Conservation (phyloP, 768 basidiomycete species). For the Tricholoma bakamatsutake region DNA sequence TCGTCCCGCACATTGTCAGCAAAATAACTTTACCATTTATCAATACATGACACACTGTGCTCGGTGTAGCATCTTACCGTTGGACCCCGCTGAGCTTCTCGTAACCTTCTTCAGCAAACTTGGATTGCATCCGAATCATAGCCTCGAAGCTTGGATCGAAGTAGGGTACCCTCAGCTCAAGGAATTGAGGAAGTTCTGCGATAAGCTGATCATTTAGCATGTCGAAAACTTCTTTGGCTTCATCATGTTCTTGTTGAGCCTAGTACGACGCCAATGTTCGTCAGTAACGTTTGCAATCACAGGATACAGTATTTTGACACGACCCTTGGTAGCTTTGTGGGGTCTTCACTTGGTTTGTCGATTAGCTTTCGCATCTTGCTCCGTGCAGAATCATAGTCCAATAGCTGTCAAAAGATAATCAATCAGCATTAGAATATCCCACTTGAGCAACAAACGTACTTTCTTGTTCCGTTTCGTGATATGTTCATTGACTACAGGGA, state of each 20-base stretch:
- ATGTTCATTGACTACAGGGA: slow-evolving; percentile 89
- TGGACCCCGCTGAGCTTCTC: slow-evolving; percentile 95
- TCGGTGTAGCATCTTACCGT: slow-evolving; percentile 38
- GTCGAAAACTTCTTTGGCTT: slow-evolving; percentile 91
- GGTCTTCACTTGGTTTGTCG: slow-evolving; percentile 92
- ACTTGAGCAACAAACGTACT: slow-evolving; percentile 33
- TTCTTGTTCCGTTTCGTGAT: slow-evolving; percentile 96
- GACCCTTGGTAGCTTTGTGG: slow-evolving; percentile 75
- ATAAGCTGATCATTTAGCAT: slow-evolving; percentile 91
- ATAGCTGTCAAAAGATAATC: slow-evolving; percentile 45
- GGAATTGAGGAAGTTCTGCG: slow-evolving; percentile 81
- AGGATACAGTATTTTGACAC: not conserved
- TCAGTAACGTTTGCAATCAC: not conserved
- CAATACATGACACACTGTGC: not conserved
- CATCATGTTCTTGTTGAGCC: slow-evolving; percentile 96
- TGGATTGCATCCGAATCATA: slow-evolving; percentile 97
- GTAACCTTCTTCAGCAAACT: slow-evolving; percentile 97
- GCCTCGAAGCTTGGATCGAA: slow-evolving; percentile 99
- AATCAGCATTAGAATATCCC: not conserved
- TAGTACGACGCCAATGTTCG: slow-evolving; percentile 21
- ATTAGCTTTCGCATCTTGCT: slow-evolving; percentile 84
- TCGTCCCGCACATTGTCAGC: slow-evolving; percentile 88
- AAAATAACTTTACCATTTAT: slow-evolving; percentile 59
- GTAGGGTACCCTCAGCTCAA: slow-evolving; percentile 95
- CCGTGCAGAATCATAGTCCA: slow-evolving; percentile 93